A percentile compares a stretch with the other conserved stretches of the same genome.
Evolutionary conservation across 73 alveolate species (phyloP).

Genomic region (Paraurostyla sp.): DNA sequence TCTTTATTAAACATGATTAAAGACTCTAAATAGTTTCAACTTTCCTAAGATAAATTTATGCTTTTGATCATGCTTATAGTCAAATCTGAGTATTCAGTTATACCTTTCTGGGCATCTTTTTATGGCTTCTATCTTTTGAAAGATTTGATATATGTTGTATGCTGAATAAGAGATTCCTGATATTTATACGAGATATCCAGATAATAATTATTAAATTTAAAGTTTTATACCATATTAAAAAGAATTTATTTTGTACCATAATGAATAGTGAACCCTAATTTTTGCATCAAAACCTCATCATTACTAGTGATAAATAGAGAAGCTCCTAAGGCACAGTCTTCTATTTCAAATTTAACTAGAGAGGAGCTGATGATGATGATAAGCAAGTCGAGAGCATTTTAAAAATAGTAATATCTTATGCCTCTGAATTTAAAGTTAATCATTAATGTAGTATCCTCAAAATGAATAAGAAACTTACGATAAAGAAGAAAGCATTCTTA

Average conservation of each 20-base stretch:
- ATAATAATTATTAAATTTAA: no score
- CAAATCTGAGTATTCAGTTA: no score
- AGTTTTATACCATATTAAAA: no score
- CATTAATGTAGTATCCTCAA: not conserved
- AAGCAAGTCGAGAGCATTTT: not conserved
- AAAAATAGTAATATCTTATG: not conserved
- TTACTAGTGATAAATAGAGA: slow-evolving; percentile 43
- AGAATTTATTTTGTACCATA: not conserved
- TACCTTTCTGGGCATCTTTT: no score
- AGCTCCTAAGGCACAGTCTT: slow-evolving; percentile 56
- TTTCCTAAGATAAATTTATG: no score
- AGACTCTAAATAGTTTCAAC: no score
- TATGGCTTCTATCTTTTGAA: no score
- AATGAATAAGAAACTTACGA: slow-evolving; percentile 42
- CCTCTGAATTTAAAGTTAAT: not conserved
- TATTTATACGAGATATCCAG: no score
- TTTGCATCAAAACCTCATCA: slow-evolving; percentile 2
- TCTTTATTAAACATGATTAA: no score
- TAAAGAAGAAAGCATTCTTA: slow-evolving; percentile 30
- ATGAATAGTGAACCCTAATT: not conserved
- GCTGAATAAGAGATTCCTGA: no score
- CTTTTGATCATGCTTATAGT: no score
- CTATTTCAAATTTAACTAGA: slow-evolving; percentile 14
- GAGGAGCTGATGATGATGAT: not conserved
- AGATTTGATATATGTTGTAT: no score